Percentiles rank a stretch among this genome's conserved stretches.
These are phyloP conservation scores for Diaporthe caulivora DNA, from an alignment of 2,329 filamentous ascomycete genomes.

Conservation along the genomic window DNA sequence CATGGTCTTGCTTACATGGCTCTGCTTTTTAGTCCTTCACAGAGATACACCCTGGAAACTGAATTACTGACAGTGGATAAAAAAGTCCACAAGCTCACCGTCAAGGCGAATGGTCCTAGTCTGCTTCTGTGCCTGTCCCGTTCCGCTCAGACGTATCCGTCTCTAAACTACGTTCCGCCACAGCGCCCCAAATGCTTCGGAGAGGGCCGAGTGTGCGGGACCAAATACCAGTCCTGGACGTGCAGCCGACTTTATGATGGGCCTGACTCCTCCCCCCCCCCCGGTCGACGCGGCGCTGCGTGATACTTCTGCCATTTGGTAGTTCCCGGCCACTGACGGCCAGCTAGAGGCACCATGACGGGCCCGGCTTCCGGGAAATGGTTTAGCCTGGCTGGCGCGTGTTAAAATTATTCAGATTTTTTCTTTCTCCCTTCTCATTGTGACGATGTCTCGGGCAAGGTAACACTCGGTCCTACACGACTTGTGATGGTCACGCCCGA, in stretches of 20 bases:
- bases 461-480: background rate
- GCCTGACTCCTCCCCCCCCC: too few species aligned
- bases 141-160: background rate
- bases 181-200: background rate
- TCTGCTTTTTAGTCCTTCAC: too few species aligned
- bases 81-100: background rate
- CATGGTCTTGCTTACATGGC: too few species aligned
- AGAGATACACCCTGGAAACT: too few species aligned
- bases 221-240: background rate
- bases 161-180: background rate
- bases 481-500: conserved; percentile 1
- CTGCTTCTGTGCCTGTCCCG: background rate
- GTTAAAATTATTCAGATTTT: background rate
- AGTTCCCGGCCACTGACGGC: background rate
- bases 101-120: background rate
- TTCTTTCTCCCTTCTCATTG: background rate
- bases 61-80: background rate
- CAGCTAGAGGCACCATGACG: background rate
- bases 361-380: background rate
- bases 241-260: background rate
- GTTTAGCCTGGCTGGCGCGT: conserved; percentile 4
- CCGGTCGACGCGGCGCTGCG: background rate
- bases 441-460: conserved; percentile 5
- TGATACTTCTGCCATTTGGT: background rate
- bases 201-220: background rate